Percentiles rank a stretch among this genome's conserved stretches.
Conservation (phyloP, 176 grass and related monocot species). For the Tillandsia leiboldiana region DNA sequence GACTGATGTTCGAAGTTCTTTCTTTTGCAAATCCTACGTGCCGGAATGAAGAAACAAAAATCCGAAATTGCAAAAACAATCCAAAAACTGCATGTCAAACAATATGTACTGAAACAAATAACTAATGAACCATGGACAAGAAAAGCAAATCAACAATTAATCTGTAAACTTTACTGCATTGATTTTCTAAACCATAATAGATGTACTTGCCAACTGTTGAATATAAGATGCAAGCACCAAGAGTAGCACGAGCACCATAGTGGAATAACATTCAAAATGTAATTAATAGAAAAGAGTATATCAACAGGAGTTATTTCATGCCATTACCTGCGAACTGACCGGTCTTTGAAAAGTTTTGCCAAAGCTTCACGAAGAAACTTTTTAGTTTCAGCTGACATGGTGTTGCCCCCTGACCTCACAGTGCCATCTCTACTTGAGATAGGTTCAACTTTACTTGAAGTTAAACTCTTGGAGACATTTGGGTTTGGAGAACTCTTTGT, state of each 20-base stretch:
- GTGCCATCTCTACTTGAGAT: constrained; percentile 22
- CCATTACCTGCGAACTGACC: constrained; percentile 54
- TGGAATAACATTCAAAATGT: neutral
- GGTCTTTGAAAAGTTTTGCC: constrained; percentile 33
- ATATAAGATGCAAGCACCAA: neutral
- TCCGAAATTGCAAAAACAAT: no score
- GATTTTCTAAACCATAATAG: neutral
- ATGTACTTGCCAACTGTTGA: neutral
- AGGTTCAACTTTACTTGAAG: constrained; percentile 21
- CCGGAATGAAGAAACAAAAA: no score
- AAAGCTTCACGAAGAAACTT: constrained; percentile 27
- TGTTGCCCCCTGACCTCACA: constrained; percentile 14
- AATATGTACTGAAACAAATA: no score
- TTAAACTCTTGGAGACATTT: constrained; percentile 1
- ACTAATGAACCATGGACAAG: neutral
- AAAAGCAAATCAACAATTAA: neutral
- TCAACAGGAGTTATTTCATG: neutral
- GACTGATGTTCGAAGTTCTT: no score
- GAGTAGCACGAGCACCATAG: neutral
- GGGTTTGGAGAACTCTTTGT: constrained; percentile 20
- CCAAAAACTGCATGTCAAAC: no score
- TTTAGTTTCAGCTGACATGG: constrained; percentile 22
- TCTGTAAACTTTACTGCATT: neutral
- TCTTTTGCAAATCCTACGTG: no score
- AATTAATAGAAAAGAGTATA: neutral